These are phyloP conservation scores for Acanthamoeba royreba DNA, from an alignment of 208 protist genomes.

Conservation along the genomic window DNA sequence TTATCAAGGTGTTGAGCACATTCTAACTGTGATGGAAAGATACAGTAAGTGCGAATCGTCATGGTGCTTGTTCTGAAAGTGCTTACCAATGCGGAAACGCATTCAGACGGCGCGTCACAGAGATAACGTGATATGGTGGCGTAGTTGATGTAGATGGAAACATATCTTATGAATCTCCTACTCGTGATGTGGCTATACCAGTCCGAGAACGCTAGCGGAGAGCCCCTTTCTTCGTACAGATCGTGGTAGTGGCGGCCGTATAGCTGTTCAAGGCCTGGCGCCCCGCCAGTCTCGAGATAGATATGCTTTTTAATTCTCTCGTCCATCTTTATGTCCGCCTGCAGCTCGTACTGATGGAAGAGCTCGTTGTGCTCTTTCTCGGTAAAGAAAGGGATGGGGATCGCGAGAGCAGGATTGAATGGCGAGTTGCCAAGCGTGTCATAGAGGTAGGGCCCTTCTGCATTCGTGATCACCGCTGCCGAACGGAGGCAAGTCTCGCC, in stretches of 20 bases:
- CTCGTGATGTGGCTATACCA: background rate
- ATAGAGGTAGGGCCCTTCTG: background rate
- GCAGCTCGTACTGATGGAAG: background rate
- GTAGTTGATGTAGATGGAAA: background rate
- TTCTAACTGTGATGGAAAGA: too few relatives aligned
- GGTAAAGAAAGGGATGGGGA: background rate
- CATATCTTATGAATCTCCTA: background rate
- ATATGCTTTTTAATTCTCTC: background rate
- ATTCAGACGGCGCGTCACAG: background rate
- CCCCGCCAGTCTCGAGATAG: background rate
- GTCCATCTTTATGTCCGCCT: background rate
- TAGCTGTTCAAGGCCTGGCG: background rate
- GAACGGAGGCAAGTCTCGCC: background rate
- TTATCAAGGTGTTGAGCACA: background rate
- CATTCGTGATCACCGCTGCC: background rate
- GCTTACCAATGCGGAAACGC: too few relatives aligned
- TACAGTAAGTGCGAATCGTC: too few relatives aligned
- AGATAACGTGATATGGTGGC: background rate
- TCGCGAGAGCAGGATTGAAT: background rate
- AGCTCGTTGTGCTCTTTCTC: background rate
- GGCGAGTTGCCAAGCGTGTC: background rate
- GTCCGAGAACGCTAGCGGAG: background rate
- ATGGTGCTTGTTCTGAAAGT: too few relatives aligned
- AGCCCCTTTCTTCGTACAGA: background rate
- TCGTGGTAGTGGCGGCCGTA: background rate